Evolutionary conservation across 1,139 yeast species (phyloP), one percentile per base, ranked within the genome.

Genomic region (Suhomyces kunorum): DNA sequence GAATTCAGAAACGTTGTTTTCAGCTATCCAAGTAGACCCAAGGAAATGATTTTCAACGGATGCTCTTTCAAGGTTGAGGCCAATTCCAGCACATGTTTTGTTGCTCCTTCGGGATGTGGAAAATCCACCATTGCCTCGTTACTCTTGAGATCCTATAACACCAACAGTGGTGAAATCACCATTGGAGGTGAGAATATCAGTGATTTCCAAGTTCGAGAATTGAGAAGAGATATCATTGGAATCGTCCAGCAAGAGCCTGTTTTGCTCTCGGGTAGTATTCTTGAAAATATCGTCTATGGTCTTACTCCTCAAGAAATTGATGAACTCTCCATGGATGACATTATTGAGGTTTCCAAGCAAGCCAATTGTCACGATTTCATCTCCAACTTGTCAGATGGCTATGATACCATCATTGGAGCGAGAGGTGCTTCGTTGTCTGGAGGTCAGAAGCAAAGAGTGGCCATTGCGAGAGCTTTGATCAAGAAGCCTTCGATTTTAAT

Each of bases 21-120:
- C 63, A 71, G 81, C 42, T 90, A 90, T 59, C 96, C 97, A n/a
- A 82, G 95, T 1, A 76, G 97, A 45, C 87, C 87, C n/a, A 78
- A 81, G 43, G 87, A 85, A 39, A 61, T 66, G 33, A 81, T 90
- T 12, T 81, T 90, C 57, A 63, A 80, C 16, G 76, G 78, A n/a
- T 74, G 89, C 53, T 67, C 76, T 28, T 74, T 89, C 39, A 69
- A 64, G 8, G 75, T 89, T 25, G 62, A 71, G 11, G 78, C 86
- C 4, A 89, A 92, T 12, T 83, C 88, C 40, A 87, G 88, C 44
- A 81, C 92, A 6, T 92, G 96, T 55, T 75, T 89, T 39, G 96
- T 88, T 12, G 97, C 97, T 1, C 87, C 92, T 12, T 86, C 95
- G 14, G 97, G 97, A 0, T 83, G 94, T 42, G 97, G 97, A 14